These are phyloP conservation scores for Tulasnella sp. DNA, from an alignment of 768 basidiomycete genomes.

Conservation along the genomic window DNA sequence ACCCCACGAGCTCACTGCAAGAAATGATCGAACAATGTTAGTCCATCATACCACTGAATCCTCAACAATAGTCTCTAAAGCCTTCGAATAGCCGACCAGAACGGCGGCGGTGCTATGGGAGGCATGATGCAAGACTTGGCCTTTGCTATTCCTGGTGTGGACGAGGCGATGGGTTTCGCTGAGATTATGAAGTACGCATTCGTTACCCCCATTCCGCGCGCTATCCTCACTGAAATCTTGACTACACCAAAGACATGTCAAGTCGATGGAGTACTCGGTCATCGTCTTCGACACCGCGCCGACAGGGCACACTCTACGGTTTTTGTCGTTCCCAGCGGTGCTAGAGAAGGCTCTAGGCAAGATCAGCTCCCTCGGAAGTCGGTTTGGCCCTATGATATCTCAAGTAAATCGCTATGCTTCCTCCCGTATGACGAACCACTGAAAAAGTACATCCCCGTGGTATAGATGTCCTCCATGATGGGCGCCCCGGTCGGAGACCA, in stretches of 20 bases:
- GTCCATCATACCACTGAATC: conserved; percentile 38
- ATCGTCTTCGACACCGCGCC: conserved; percentile 99
- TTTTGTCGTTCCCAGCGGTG: conserved; percentile 98
- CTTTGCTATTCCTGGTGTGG: conserved; percentile 98
- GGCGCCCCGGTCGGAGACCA: conserved; percentile 87
- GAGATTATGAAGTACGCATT: conserved; percentile 96
- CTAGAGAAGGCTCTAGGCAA: conserved; percentile 97
- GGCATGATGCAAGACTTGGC: conserved; percentile 99
- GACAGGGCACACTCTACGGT: conserved; percentile 96
- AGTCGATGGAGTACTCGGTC: conserved; percentile 99
- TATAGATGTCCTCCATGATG: conserved; percentile 93
- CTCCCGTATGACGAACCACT: conserved; percentile 37
- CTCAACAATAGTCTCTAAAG: conserved; percentile 21
- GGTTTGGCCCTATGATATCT: conserved; percentile 96
- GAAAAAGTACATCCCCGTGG: background rate
- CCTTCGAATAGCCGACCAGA: conserved; percentile 68
- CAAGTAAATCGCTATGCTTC: conserved; percentile 52
- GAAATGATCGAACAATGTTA: conserved; percentile 98
- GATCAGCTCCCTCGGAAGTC: conserved; percentile 87
- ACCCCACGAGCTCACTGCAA: conserved; percentile 95
- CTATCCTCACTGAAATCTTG: background rate
- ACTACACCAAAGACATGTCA: conserved; percentile 70
- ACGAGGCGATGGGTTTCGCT: conserved; percentile 99
- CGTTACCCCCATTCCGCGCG: background rate
- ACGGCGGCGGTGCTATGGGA: conserved; percentile 78